Evolutionary conservation across 2,329 filamentous ascomycete genomes (phyloP).

Genomic region (Aureobasidium sp.): DNA sequence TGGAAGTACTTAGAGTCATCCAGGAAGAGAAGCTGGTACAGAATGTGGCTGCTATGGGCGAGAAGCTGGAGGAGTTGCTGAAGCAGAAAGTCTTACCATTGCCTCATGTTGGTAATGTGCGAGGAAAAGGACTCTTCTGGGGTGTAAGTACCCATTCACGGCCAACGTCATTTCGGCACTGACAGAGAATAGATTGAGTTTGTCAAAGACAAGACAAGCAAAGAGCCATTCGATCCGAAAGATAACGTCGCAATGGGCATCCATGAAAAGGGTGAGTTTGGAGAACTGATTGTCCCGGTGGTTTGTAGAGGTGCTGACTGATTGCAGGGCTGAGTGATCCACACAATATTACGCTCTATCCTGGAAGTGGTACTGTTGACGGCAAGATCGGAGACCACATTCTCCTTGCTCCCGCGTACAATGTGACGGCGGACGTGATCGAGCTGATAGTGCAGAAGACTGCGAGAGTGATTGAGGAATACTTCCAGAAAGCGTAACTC

Average conservation of each 20-base stretch:
- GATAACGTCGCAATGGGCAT: slow-evolving; percentile 42
- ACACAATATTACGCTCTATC: slow-evolving; percentile 55
- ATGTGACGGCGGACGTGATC: slow-evolving; percentile 51
- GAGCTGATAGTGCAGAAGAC: slow-evolving; percentile 48
- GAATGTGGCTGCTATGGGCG: slow-evolving; percentile 52
- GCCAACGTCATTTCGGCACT: slow-evolving; percentile 14
- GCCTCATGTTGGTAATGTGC: slow-evolving; percentile 52
- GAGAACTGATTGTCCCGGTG: neutral
- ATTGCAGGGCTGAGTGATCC: slow-evolving; percentile 33
- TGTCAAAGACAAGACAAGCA: slow-evolving; percentile 48
- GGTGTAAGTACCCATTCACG: slow-evolving; percentile 37
- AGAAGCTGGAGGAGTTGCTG: slow-evolving; percentile 40
- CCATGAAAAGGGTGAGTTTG: slow-evolving; percentile 42
- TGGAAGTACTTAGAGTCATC: slow-evolving; percentile 57
- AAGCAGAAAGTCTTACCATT: slow-evolving; percentile 37
- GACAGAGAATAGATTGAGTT: slow-evolving; percentile 46
- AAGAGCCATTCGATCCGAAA: slow-evolving; percentile 46
- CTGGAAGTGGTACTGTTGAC: slow-evolving; percentile 56
- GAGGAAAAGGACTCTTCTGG: slow-evolving; percentile 55
- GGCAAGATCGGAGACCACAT: slow-evolving; percentile 59
- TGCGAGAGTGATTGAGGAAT: slow-evolving; percentile 46
- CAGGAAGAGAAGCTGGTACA: slow-evolving; percentile 50
- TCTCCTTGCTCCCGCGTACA: slow-evolving; percentile 63
- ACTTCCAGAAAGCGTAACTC: slow-evolving; percentile 25
- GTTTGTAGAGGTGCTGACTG: slow-evolving; percentile 12